Percentiles rank a stretch among this genome's conserved stretches.
phyloP scores from a whole-genome alignment of 495 filamentous ascomycete genomes.

The Glonium stellatum region DNA sequence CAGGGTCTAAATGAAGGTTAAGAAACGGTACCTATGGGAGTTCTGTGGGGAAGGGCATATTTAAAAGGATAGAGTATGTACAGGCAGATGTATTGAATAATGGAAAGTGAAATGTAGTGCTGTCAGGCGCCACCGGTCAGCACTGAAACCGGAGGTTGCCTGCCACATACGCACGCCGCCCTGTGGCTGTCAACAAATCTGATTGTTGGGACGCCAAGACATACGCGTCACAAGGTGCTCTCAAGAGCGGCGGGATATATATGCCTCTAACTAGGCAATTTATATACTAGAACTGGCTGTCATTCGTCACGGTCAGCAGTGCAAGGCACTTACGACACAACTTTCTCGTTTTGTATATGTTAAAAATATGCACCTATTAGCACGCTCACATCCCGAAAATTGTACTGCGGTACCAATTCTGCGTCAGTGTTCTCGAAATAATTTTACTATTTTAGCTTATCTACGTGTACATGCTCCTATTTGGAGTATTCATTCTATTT shows the following conservation, averaged over 20 bases:
- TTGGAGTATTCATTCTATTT: too few relatives aligned
- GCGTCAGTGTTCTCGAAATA: too few relatives aligned
- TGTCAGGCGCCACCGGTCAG: neutral
- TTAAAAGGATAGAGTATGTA: neutral
- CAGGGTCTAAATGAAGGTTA: constrained; percentile 3
- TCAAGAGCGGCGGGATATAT: too few relatives aligned
- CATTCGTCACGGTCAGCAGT: neutral
- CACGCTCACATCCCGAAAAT: too few relatives aligned
- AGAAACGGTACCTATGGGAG: neutral
- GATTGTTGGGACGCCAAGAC: neutral
- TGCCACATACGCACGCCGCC: neutral
- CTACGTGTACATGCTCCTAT: too few relatives aligned
- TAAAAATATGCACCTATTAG: too few relatives aligned
- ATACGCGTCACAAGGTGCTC: too few relatives aligned
- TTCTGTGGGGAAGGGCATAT: neutral
- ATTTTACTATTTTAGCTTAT: too few relatives aligned
- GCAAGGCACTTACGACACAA: neutral
- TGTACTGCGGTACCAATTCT: too few relatives aligned
- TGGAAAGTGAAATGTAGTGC: neutral
- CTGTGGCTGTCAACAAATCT: neutral
- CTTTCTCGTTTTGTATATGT: neutral
- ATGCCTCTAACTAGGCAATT: neutral
- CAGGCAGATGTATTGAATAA: neutral
- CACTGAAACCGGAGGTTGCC: neutral
- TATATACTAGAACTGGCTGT: too few relatives aligned